These are phyloP conservation scores for Jimgerdemannia flammicorona DNA, from an alignment of 192 early-diverging fungal species.

Conservation along the genomic window DNA sequence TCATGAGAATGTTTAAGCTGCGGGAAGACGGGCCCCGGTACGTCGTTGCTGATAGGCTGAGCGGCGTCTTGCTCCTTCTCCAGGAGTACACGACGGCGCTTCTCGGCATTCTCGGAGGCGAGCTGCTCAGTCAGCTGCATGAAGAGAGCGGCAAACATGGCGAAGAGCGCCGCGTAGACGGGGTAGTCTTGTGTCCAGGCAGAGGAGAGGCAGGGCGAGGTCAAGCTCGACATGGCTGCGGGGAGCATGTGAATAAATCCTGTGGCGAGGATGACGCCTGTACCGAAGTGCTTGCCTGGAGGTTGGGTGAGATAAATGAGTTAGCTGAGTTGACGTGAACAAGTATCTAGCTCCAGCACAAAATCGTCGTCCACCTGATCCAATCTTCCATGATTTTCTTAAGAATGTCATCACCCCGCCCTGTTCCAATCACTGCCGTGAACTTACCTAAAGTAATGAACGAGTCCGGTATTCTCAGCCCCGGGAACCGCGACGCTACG, in stretches of 20 bases:
- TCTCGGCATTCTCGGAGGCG: constrained; percentile 23
- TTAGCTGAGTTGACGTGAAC: background rate
- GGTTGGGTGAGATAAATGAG: background rate
- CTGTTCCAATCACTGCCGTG: no score
- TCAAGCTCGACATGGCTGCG: constrained; percentile 48
- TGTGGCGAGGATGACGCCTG: constrained; percentile 71
- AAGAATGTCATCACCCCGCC: no score
- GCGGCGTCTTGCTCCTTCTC: no score
- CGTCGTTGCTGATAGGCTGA: no score
- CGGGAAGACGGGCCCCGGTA: background rate
- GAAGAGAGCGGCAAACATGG: constrained; percentile 58
- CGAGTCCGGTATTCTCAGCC: background rate
- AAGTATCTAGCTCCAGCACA: background rate
- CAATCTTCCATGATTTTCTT: no score
- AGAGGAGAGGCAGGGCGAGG: constrained; percentile 49
- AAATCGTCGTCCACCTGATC: constrained; percentile 3
- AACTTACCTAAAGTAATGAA: background rate
- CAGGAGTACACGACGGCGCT: background rate
- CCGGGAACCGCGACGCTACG: background rate
- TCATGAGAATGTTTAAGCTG: background rate
- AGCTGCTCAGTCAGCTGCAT: constrained; percentile 67
- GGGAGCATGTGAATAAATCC: constrained; percentile 78
- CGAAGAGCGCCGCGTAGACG: constrained; percentile 51
- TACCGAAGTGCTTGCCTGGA: constrained; percentile 39
- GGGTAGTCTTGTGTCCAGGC: constrained; percentile 37